Evolutionary conservation across 1,284 basidiomycete species (phyloP), one percentile per base, ranked within the genome.

Genomic region (Nidula niveotomentosa): DNA sequence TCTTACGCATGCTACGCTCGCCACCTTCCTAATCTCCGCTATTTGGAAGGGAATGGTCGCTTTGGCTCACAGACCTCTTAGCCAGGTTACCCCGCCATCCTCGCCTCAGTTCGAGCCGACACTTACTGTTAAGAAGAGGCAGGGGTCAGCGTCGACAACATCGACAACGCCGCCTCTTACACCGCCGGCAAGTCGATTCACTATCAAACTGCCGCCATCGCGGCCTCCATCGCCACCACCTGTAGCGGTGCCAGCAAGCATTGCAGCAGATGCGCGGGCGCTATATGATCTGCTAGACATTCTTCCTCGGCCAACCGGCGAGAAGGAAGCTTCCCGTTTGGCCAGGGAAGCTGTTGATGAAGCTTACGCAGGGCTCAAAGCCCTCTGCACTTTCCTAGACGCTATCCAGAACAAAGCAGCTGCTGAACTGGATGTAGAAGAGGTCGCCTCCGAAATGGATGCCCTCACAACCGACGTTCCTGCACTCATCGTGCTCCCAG

Each of bases 281-380:
- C 64, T 90, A 17, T 82, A 74, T 62, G 81, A 87, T 52, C 72
- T 90, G 17, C 72, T 92, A 43, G 72, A 68, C 51, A 68, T 71
- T 36, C 74, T 92, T 36, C 88, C 90, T 18, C 80, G 83, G 15
- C 90, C 89, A n/a, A 68, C 63, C 5, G 70, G 69, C 17, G 74
- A 76, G 48, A 77, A 75, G 43, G 72, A 73, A 58, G 65, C 70
- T 9, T 77, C 76, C 6, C 73, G 71, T 34, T 68, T 90, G 15
- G 89, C 90, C 9, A 75, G 77, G 23, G 90, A 92, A 64, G 90
- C 87, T 2, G 88, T 91, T 4, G 83, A 88, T 49, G 90, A 91
- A 63, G 90, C 87, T 0, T 85, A 86, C 62, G 80, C 80, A 53
- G 84, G 84, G 7, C 71, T 92, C 33, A 72, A 76, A 58, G 77